phyloP scores from a whole-genome alignment of 2,329 filamentous ascomycete species.

The Ustilaginoidea virens region DNA sequence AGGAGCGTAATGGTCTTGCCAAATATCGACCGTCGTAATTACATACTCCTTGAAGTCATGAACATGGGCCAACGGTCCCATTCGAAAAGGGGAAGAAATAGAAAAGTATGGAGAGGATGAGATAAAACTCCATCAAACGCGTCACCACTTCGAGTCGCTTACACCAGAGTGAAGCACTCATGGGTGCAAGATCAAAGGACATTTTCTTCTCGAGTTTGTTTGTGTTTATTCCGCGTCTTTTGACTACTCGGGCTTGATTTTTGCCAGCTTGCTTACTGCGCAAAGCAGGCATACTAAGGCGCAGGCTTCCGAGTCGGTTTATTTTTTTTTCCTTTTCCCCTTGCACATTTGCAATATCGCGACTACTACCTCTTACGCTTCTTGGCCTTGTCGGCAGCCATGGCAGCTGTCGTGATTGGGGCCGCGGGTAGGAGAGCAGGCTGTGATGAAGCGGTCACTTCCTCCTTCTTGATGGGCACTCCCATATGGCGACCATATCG shows the following conservation, averaged over 20 bases:
- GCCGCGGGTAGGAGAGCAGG: conserved; percentile 27
- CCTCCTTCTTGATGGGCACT: conserved; percentile 45
- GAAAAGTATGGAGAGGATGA: not conserved
- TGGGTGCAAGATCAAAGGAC: too few species aligned
- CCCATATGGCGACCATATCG: conserved; percentile 67
- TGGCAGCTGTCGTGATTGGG: conserved; percentile 23
- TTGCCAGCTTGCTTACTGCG: too few species aligned
- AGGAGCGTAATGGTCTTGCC: conserved; percentile 21
- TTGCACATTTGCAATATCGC: too few species aligned
- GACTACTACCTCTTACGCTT: conserved; percentile 42
- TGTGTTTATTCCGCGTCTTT: too few species aligned
- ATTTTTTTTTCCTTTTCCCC: too few species aligned
- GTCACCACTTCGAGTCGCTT: too few species aligned
- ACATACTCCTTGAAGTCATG: conserved; percentile 15
- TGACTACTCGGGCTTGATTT: too few species aligned
- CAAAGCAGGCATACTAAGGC: too few species aligned
- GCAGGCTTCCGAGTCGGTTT: too few species aligned
- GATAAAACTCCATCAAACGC: too few species aligned
- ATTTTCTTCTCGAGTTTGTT: too few species aligned
- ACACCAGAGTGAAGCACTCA: too few species aligned
- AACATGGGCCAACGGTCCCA: conserved; percentile 1
- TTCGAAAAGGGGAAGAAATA: not conserved
- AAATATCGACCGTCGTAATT: conserved; percentile 21
- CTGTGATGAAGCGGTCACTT: conserved; percentile 23
- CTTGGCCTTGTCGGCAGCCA: conserved; percentile 38